These are phyloP conservation scores for Hortaea werneckii DNA, from an alignment of 2,329 filamentous ascomycete species.

Conservation along the genomic window DNA sequence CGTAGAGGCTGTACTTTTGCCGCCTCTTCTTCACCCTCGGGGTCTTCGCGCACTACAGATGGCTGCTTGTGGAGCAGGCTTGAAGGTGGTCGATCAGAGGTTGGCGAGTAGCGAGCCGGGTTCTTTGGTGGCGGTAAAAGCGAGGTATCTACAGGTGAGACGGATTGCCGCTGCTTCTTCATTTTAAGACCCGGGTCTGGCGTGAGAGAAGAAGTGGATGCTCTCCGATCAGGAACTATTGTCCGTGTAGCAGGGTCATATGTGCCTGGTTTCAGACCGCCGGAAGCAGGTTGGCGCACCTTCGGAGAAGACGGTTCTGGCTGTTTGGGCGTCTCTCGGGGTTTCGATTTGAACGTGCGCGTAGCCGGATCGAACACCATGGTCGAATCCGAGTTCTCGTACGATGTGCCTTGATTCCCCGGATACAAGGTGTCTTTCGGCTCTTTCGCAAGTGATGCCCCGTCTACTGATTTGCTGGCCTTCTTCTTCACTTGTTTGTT, in stretches of 20 bases:
- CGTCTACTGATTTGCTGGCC: not conserved
- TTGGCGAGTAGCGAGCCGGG: slow-evolving; percentile 21
- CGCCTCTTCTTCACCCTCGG: slow-evolving; percentile 19
- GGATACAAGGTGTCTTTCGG: slow-evolving; percentile 1
- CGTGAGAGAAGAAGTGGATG: not conserved
- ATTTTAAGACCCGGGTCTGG: not conserved
- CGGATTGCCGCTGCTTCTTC: slow-evolving; percentile 3
- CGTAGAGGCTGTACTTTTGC: slow-evolving; percentile 2
- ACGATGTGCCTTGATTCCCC: not conserved
- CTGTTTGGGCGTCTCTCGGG: slow-evolving; percentile 9
- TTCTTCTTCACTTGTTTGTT: not conserved
- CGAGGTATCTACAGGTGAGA: slow-evolving; percentile 12
- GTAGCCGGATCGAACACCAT: slow-evolving; percentile 24
- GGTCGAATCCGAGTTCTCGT: slow-evolving; percentile 12
- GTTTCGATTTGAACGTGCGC: slow-evolving; percentile 19
- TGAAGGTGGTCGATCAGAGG: slow-evolving; percentile 13
- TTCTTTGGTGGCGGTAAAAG: slow-evolving; percentile 21
- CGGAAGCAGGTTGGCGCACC: slow-evolving; percentile 2
- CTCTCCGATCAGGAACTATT: slow-evolving; percentile 12
- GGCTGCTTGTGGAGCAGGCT: slow-evolving; percentile 21
- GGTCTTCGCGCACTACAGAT: slow-evolving; percentile 24
- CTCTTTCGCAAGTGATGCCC: slow-evolving; percentile 8
- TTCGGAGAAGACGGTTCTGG: slow-evolving; percentile 7
- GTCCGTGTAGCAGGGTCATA: slow-evolving; percentile 23
- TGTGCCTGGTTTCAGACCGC: slow-evolving; percentile 13